Conservation (phyloP, 75 land plant species). For the Isoetes taiwanensis region DNA sequence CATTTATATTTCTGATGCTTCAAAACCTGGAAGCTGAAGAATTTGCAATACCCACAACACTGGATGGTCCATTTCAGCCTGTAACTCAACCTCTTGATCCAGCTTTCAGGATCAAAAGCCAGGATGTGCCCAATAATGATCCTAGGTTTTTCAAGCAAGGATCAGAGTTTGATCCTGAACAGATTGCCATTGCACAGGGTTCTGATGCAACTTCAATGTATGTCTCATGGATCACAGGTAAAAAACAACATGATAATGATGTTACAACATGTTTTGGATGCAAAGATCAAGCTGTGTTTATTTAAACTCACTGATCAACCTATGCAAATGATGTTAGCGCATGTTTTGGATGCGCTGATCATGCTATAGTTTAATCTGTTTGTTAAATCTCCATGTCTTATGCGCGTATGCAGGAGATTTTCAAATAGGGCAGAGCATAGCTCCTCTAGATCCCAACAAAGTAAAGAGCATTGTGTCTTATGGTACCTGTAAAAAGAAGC, state of each 20-base stretch:
- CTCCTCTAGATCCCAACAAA: not conserved
- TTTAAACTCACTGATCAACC: too few species aligned
- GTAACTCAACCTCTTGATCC: conserved; percentile 53
- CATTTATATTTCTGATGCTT: too few species aligned
- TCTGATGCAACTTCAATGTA: conserved; percentile 61
- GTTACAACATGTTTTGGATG: too few species aligned
- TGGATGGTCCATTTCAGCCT: conserved; percentile 78
- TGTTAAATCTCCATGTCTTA: not conserved
- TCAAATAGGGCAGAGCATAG: not conserved
- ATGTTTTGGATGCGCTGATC: too few species aligned
- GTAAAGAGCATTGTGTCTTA: not conserved
- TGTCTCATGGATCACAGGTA: conserved; percentile 88
- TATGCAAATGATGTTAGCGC: too few species aligned
- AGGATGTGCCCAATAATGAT: conserved; percentile 58
- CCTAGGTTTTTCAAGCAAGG: conserved; percentile 43
- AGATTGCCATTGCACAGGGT: conserved; percentile 59
- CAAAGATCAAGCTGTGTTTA: too few species aligned
- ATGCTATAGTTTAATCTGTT: too few species aligned
- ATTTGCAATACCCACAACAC: conserved; percentile 51
- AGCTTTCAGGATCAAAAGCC: conserved; percentile 51
- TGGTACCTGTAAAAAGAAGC: not conserved
- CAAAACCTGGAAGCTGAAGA: too few species aligned
- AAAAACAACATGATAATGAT: too few species aligned
- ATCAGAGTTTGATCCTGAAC: too few species aligned
- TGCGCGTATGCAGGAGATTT: not conserved